Base-by-base conservation (phyloP, 2,329 filamentous ascomycete genomes). In the Hypocrella siamensis region DNA sequence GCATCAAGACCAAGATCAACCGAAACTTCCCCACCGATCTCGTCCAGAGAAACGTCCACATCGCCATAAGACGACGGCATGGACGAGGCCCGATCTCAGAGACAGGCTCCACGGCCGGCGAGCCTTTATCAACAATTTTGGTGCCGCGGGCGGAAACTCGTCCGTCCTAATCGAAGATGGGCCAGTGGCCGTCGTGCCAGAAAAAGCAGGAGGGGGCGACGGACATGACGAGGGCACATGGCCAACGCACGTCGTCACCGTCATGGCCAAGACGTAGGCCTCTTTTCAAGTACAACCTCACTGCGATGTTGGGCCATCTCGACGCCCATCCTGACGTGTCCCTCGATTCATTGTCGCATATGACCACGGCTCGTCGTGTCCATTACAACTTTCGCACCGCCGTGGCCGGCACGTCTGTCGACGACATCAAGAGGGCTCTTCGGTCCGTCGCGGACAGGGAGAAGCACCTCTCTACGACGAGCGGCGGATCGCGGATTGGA, bases 101-200 rank as follows among this genome's bases (percentile, higher is more conserved):
- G 67, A 8, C 6, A 10, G 15, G 3, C 26, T 29, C 30, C 58
- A 57, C 15, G 59, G 58, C 43, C 60, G 58, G 3, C 55, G 63
- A 5, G 54, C 67, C 7, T 68, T 70, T 36, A 50, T 79, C 38
- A 82, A 82, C 56, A 79, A 79, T 54, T 81, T 79, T 46, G 70
- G 69, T 39, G 78, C 77, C 6, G 74, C 77, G 32, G 77, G 77
- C 40, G 77, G 78, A 21, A 83, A 83, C 51, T 79, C 76, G 2
- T 70, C 73, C 12, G 48, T 81, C 17, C 49, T 82, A 6, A 44
- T 82, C 2, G 71, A 80, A 44, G 75, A 80, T 38, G 68, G 59
- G 0, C 70, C 70, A 31, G 46, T 60, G 5, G 54, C 19, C 3
- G 14, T 4, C 4, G 5, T 61, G 3, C 42, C 46, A 7, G 52